Evolutionary conservation across 164 flowering plant genomes (phyloP), one percentile per base, ranked within the genome.

Genomic region (Kalanchoe fedtschenkoi): DNA sequence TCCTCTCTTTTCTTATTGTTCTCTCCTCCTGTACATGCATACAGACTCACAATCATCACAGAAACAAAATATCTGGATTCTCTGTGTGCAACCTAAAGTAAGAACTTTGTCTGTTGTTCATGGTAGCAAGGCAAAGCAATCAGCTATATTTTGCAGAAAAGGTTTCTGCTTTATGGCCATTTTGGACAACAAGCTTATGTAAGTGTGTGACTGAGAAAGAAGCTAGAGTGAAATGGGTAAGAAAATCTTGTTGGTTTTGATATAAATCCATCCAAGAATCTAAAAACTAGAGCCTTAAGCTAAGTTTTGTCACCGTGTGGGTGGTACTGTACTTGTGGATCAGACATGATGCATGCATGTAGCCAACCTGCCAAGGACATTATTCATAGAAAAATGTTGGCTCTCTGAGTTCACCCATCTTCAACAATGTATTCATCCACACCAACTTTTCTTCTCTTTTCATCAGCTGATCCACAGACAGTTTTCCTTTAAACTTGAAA

Each of bases 41-140:
- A 42, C 61, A 63, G 65, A 59, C 28, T 21, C 63, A 66, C 54
- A 54, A 80, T 79, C 74, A 81, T 75, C 76, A 74, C 66, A 22
- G 14, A 78, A 76, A 62, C 74, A 81, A 75, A 73, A 77, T 72
- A 80, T 74, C 76, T 76, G 78, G 77, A 79, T 72, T 73, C 77
- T 71, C 88, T 78, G 84, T n/a, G n/a, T 71, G 77, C 68, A 66
- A 72, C 70, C 75, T 68, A 44, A n/a, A 44, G n/a, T n/a, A 37
- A 47, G 24, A 22, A 47, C 14, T 22, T 7, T 22, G 22, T 30
- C 88, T 82, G 88, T n/a, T n/a, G n/a, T 82, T 70, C 75, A 72
- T 72, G 70, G 67, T 84, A 81, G 78, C 56, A 56, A n/a, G 17
- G 26, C 30, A 51, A 70, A 69, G 69, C 39, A 42, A 19, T n/a